Evolutionary conservation across 2,329 filamentous ascomycete genomes (phyloP).

Genomic region (Sclerotinia sclerotiorum): DNA sequence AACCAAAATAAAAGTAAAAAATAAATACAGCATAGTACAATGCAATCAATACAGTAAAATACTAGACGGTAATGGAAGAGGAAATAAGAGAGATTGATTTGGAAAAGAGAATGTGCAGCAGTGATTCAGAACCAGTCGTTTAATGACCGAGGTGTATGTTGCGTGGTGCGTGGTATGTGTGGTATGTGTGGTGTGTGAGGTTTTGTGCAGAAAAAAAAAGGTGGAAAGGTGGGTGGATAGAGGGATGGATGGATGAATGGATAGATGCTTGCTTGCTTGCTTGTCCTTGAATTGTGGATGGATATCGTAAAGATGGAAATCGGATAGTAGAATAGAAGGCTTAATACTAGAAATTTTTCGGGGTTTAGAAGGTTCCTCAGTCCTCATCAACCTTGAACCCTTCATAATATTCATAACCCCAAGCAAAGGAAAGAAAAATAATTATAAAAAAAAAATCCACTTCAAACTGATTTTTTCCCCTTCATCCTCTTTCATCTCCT

Average conservation of each 20-base stretch:
- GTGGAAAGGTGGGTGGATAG: not conserved
- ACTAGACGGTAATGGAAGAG: no score
- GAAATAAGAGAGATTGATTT: not conserved
- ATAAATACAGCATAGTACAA: not conserved
- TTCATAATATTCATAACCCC: not conserved
- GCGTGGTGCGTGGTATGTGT: no score
- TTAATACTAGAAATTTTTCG: not conserved
- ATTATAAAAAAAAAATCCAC: conserved; percentile 2
- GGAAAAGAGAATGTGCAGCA: not conserved
- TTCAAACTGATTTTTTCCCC: not conserved
- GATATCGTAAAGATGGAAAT: no score
- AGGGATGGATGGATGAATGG: not conserved
- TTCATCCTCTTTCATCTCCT: conserved; percentile 2
- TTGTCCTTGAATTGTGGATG: not conserved
- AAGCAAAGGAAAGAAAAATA: not conserved
- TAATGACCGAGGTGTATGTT: not conserved
- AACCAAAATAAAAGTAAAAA: not conserved
- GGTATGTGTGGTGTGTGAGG: not conserved
- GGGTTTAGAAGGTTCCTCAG: not conserved
- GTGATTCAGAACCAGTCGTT: conserved; percentile 9
- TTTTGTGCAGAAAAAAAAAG: not conserved
- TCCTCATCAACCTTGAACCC: conserved; percentile 8
- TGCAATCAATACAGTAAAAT: not conserved
- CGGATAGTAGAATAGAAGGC: not conserved
- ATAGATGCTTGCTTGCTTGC: not conserved